These are phyloP conservation scores for Malassezia psittaci DNA, from an alignment of 1,284 basidiomycete species.

Conservation along the genomic window DNA sequence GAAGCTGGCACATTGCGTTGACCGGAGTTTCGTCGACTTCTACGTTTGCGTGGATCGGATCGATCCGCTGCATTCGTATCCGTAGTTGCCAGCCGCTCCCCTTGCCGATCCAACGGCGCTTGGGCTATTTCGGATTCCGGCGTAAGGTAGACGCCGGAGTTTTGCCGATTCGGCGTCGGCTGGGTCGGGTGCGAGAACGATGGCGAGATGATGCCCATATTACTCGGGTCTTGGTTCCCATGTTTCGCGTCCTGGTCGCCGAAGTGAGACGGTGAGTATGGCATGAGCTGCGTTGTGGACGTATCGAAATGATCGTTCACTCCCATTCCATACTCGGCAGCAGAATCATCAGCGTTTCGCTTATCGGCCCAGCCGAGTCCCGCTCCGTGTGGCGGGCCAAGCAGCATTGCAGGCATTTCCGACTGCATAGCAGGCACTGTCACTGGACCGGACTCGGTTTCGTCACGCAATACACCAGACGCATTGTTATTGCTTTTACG, in stretches of 20 bases:
- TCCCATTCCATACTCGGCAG: background rate
- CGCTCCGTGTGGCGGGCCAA: conserved; percentile 8
- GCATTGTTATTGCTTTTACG: conserved; percentile 6
- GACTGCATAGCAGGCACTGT: conserved; percentile 7
- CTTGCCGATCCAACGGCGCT: no score
- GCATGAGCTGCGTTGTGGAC: background rate
- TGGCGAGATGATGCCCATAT: background rate
- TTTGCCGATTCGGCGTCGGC: no score
- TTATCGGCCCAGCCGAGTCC: conserved; percentile 1
- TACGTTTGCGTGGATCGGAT: no score
- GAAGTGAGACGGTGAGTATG: background rate
- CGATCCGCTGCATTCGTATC: no score
- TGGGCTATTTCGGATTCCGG: background rate
- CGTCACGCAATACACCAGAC: background rate
- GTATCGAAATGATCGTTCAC: background rate
- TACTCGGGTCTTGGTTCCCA: background rate
- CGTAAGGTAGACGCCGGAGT: background rate
- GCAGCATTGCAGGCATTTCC: conserved; percentile 10
- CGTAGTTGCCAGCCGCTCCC: no score
- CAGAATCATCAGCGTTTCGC: background rate
- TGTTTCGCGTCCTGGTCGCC: background rate
- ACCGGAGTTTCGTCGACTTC: no score
- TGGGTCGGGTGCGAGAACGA: background rate
- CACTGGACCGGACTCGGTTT: background rate
- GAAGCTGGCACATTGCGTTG: no score